These are phyloP conservation scores for Eucalyptus sideroxylon DNA, from an alignment of 345 rosid genomes.

Conservation along the genomic window DNA sequence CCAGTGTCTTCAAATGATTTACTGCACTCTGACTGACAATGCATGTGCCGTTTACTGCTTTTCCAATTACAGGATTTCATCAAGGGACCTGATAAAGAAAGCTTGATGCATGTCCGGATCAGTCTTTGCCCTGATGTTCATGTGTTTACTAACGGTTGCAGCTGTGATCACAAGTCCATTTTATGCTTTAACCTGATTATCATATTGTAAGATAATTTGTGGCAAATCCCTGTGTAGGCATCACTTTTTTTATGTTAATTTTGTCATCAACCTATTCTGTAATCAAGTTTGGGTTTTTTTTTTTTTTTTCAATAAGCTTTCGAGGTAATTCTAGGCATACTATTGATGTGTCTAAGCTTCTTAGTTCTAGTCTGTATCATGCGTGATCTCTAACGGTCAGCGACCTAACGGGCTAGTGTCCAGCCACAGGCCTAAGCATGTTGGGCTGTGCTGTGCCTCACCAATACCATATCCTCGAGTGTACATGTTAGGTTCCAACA, in stretches of 20 bases:
- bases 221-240: neutral
- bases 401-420: neutral
- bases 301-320: neutral
- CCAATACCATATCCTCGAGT: neutral
- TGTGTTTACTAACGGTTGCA: neutral
- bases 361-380: neutral
- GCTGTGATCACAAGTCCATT: neutral
- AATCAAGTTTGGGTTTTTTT: neutral
- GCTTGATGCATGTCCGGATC: neutral
- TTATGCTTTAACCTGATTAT: neutral
- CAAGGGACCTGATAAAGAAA: neutral
- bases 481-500: neutral
- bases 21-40: neutral
- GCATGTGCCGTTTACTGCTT: neutral
- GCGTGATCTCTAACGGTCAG: neutral
- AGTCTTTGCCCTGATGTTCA: neutral
- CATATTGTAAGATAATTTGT: neutral
- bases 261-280: neutral
- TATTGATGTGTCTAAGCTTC: neutral
- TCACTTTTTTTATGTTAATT: neutral
- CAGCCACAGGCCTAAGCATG: neutral
- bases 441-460: neutral
- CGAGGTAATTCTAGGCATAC: neutral
- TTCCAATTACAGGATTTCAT: neutral
- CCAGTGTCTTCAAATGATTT: neutral